Base-by-base conservation (phyloP, 805 yeast genomes). In the Starmera caribaea region DNA sequence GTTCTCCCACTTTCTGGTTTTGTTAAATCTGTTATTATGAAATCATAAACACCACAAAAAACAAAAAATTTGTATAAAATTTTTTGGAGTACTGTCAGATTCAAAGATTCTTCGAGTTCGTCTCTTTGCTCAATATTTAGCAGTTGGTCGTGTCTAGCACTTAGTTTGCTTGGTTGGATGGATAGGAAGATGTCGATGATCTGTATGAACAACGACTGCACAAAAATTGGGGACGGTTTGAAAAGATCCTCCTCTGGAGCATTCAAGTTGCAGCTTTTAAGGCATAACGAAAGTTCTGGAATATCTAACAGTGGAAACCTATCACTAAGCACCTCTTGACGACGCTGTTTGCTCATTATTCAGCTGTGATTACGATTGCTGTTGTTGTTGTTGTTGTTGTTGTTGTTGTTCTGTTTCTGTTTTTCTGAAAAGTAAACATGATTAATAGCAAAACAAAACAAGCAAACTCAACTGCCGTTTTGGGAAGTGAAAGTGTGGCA, bases 41-140 rank as follows among this genome's bases (percentile, higher is more conserved):
- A 83, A 57, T 88, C 95, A 41, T 74, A 68, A 3, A 88, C 73
- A 0, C 95, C 95, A 53, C 90, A 79, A 42, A 73, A 79, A 35
- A 69, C 68, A 46, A 85, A 67, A 55, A 85, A 82, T 51, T 68
- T 71, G 54, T 68, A 70, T 47, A 83, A 71, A 6, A 75, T 74
- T 38, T 77, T 61, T 43, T 79, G 83, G 21, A 81, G 59, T 3
- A 76, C 74, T 15, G 82, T 61, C 11, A 78, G 58, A 40, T 64
- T 62, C 49, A 79, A 54, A 6, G 79, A 63, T 28, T 67, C 64
- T 17, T 55, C 50, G 41, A 56, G 40, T 8, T 59, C 66, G 5
- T 62, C 64, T 1, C 51, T 53, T 24, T 55, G 61, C 1, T 39
- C 49, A 13, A 34, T 47, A 16, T 35, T 17, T 33, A 45, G 27